phyloP scores from a whole-genome alignment of 1,139 yeast species.

The Yamadazyma pseudoaaseri region DNA sequence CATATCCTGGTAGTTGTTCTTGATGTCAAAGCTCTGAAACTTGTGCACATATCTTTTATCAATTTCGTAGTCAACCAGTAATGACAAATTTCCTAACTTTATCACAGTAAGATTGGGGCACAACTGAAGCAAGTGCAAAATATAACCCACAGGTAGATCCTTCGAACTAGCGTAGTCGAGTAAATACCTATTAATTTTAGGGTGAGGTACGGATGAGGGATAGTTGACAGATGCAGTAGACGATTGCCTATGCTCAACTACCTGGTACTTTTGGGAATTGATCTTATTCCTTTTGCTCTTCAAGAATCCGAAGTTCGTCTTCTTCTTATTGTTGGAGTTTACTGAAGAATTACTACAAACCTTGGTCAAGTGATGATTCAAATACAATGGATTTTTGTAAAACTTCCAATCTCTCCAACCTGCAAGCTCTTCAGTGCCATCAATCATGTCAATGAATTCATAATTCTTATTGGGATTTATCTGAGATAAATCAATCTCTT shows the following conservation, averaged over 20 bases:
- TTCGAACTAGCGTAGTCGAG: constrained; percentile 55
- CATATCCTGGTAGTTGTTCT: constrained; percentile 36
- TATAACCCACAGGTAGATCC: constrained; percentile 69
- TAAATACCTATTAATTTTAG: constrained; percentile 56
- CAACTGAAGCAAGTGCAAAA: constrained; percentile 55
- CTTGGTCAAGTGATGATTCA: constrained; percentile 25
- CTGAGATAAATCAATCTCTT: constrained; percentile 53
- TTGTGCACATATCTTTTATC: constrained; percentile 27
- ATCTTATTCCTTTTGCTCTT: constrained; percentile 18
- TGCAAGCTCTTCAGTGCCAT: constrained; percentile 31
- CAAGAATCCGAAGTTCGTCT: constrained; percentile 12
- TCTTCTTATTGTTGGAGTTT: constrained; percentile 15
- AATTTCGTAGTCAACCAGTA: constrained; percentile 61
- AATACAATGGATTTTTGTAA: constrained; percentile 65
- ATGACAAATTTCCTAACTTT: constrained; percentile 53
- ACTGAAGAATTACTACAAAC: constrained; percentile 22
- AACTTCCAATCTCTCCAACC: constrained; percentile 90
- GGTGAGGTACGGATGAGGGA: constrained; percentile 37
- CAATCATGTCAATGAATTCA: constrained; percentile 15
- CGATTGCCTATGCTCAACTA: not conserved
- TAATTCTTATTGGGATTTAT: constrained; percentile 25
- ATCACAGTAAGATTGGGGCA: constrained; percentile 56
- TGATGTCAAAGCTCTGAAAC: constrained; percentile 39
- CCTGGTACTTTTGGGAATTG: constrained; percentile 2
- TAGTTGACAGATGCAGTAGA: constrained; percentile 3